A percentile compares a stretch with the other conserved stretches of the same genome.
Evolutionary conservation across 768 basidiomycete genomes (phyloP).

Genomic region (Artomyces pyxidatus): DNA sequence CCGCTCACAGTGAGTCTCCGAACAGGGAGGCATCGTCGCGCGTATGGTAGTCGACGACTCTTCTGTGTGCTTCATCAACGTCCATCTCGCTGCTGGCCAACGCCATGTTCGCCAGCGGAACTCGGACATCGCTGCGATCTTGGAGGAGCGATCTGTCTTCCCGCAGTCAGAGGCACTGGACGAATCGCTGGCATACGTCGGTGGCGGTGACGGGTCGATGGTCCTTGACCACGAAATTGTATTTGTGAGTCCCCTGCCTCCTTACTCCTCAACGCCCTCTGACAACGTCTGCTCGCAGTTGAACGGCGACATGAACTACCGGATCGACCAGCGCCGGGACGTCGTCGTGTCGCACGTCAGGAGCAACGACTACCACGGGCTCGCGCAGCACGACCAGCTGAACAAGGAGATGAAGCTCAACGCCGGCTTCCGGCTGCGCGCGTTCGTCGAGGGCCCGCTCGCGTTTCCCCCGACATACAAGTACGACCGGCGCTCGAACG

Average conservation of each 20-base stretch:
- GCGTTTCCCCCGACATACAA: slow-evolving; percentile 91
- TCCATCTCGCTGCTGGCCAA: slow-evolving; percentile 95
- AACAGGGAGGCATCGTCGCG: slow-evolving; percentile 82
- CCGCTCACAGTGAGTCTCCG: no score
- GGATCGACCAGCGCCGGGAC: slow-evolving; percentile 89
- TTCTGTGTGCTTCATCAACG: slow-evolving; percentile 92
- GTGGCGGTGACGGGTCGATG: slow-evolving; percentile 90
- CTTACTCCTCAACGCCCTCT: background rate
- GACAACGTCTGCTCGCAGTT: slow-evolving; percentile 34
- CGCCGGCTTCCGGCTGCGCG: slow-evolving; percentile 77
- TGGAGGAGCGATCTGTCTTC: slow-evolving; percentile 76
- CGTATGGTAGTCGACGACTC: slow-evolving; percentile 88
- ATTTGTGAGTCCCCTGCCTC: slow-evolving; percentile 45
- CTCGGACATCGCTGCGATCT: slow-evolving; percentile 76
- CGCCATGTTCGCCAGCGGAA: slow-evolving; percentile 75
- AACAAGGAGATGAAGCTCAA: slow-evolving; percentile 83
- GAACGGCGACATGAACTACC: slow-evolving; percentile 95
- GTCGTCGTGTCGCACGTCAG: slow-evolving; percentile 64
- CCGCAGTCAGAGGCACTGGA: slow-evolving; percentile 36
- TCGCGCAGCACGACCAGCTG: slow-evolving; percentile 81
- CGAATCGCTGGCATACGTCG: slow-evolving; percentile 62
- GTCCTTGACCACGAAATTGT: slow-evolving; percentile 93
- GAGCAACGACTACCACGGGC: slow-evolving; percentile 51
- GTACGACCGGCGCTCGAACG: slow-evolving; percentile 71
- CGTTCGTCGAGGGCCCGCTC: slow-evolving; percentile 76